Conservation (phyloP, 495 filamentous ascomycete species). For the Aspergillus conjunctus region DNA sequence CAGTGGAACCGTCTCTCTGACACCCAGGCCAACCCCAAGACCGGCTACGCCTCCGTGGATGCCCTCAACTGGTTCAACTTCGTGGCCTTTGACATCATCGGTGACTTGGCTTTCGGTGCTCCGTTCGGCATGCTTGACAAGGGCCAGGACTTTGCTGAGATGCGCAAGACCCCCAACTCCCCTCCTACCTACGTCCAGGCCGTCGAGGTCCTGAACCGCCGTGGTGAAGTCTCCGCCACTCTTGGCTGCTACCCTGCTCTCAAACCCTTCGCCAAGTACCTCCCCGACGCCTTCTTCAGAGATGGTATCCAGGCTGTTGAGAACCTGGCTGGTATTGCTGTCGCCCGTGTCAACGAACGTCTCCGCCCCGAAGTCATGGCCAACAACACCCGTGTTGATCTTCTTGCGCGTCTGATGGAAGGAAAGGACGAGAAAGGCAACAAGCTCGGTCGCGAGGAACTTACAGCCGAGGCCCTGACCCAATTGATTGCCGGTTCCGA, state of each 20-base stretch:
- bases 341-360: constrained; percentile 75
- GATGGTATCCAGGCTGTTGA: constrained; percentile 53
- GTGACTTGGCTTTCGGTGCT: constrained; percentile 57
- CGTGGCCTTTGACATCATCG: constrained; percentile 91
- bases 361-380: constrained; percentile 62
- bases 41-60: constrained; percentile 65
- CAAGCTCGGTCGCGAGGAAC: constrained; percentile 71
- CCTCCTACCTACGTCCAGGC: constrained; percentile 52
- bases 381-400: constrained; percentile 67
- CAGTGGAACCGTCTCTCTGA: constrained; percentile 66
- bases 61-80: constrained; percentile 94
- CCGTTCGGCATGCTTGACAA: constrained; percentile 58
- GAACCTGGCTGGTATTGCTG: constrained; percentile 64
- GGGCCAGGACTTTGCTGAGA: constrained; percentile 61
- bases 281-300: constrained; percentile 56
- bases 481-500: constrained; percentile 91
- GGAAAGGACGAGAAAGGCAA: constrained; percentile 79
- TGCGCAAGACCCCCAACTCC: constrained; percentile 50
- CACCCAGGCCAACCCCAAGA: constrained; percentile 46
- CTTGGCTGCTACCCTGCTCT: constrained; percentile 50
- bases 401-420: constrained; percentile 83
- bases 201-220: constrained; percentile 57
- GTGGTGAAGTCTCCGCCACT: constrained; percentile 55
- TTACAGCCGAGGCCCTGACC: constrained; percentile 86
- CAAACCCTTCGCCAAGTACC: constrained; percentile 53